Base-by-base conservation (phyloP, 768 basidiomycete genomes). In the Hypholoma fasciculare region DNA sequence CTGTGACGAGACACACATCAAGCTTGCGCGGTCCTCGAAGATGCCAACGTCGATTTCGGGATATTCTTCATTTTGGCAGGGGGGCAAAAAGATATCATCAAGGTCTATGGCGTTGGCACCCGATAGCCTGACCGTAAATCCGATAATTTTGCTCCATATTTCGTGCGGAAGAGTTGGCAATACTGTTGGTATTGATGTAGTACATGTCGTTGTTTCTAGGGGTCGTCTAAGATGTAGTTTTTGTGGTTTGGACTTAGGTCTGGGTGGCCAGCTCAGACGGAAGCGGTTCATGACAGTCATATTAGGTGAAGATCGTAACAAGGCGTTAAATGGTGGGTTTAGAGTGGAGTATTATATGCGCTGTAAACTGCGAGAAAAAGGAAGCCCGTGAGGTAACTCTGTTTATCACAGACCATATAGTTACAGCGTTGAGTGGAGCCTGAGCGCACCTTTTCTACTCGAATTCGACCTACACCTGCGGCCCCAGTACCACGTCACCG, bases 61-160 rank as follows among this genome's bases (percentile, higher is more conserved):
- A 42, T 65, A 66, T 43, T 73, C 69, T 46, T 69, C 67, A 7
- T 72, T 68, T 19, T 64, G 52, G 47, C 68, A 62, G 34, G 76
- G 73, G 11, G 66, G 56, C 9, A 60, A 49, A 61, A 80, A 80
- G n/a, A 76, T 74, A 56, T 79, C 76, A 48, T 74, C 75, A 34
- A 72, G 66, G 48, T 75, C 71, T 19, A 74, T 52, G 7, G 69
- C 65, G 23, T 67, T 61, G 8, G 71, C 61, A 0, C 75, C 76
- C 3, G 74, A 68, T 3, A 74, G 63, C 26, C 75, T 68, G 59
- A 74, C 60, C 12, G 74, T 61, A 20, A 68, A 71, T 13, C 69
- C 55, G 6, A 81, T 67, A 14, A 80, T 74, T 47, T 71, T 72
- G 12, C 71, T 67, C 76, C 78, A 81, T 11, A 68, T 30, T 52